A percentile compares a stretch with the other conserved stretches of the same genome.
These are phyloP conservation scores for Juncus inflexus DNA, from an alignment of 176 grass and related monocot genomes.

Conservation along the genomic window DNA sequence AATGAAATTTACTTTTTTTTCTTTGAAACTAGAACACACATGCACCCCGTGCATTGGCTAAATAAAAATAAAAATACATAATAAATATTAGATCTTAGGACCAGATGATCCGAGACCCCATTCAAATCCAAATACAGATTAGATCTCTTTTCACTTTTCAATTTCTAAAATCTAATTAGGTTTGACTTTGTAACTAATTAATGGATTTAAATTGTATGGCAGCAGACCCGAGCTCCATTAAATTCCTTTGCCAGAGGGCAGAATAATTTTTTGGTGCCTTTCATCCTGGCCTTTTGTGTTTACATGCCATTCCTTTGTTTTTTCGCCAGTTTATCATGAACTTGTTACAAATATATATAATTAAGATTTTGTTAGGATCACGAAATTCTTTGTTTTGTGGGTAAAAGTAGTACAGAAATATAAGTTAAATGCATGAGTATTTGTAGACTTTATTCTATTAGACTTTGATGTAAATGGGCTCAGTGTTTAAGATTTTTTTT, in stretches of 20 bases:
- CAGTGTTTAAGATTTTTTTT: not conserved
- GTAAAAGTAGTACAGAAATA: not conserved
- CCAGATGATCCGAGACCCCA: not conserved
- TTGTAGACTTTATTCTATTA: too few relatives aligned
- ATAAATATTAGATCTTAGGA: constrained; percentile 3
- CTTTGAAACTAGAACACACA: too few relatives aligned
- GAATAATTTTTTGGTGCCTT: constrained; percentile 26
- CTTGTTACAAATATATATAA: not conserved
- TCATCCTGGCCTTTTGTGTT: constrained; percentile 3
- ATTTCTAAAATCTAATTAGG: constrained; percentile 4
- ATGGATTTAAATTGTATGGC: constrained; percentile 26
- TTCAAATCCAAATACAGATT: constrained; percentile 29
- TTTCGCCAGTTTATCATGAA: constrained; percentile 5
- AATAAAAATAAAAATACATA: not conserved
- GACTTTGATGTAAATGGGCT: not conserved
- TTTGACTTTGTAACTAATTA: constrained; percentile 35
- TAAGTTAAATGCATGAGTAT: not conserved
- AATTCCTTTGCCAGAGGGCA: constrained; percentile 22
- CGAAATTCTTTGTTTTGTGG: constrained; percentile 4
- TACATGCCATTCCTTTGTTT: constrained; percentile 19
- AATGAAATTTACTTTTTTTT: too few relatives aligned
- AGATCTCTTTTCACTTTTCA: too few relatives aligned
- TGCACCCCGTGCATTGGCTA: too few relatives aligned
- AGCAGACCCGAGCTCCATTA: constrained; percentile 20
- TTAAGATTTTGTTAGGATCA: constrained; percentile 13